phyloP scores from a whole-genome alignment of 2,329 filamentous ascomycete species.

The Microdochium paspali region DNA sequence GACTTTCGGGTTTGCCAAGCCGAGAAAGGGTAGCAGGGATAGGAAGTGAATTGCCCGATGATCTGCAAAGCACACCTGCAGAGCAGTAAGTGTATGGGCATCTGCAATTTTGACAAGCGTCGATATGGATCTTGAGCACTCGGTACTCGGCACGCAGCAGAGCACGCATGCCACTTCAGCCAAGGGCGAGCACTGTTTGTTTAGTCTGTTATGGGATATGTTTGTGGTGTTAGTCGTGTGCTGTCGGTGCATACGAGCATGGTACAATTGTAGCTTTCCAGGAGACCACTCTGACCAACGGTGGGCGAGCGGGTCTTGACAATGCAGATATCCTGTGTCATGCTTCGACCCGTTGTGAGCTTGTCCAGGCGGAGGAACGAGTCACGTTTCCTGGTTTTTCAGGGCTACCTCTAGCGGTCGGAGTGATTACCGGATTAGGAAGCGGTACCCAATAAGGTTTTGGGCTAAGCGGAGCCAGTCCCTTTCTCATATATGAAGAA shows the following conservation, averaged over 20 bases:
- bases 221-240: too few species aligned
- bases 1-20: not conserved
- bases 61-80: not conserved
- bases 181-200: too few species aligned
- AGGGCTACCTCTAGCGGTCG: not conserved
- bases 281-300: too few species aligned
- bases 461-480: not conserved
- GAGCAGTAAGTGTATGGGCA: not conserved
- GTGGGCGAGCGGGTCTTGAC: too few species aligned
- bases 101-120: not conserved
- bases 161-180: too few species aligned
- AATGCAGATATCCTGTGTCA: too few species aligned
- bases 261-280: too few species aligned
- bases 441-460: not conserved
- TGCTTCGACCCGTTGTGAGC: not conserved
- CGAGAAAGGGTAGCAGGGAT: not conserved
- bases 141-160: too few species aligned
- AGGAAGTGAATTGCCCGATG: not conserved
- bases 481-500: not conserved
- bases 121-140: not conserved
- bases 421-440: not conserved
- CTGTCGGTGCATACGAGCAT: too few species aligned
- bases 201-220: too few species aligned
- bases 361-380: not conserved
- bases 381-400: not conserved